Evolutionary conservation across 371 early-diverging fungal species (phyloP), one percentile per base, ranked within the genome.

Genomic region (Blastocladiella emersonii): DNA sequence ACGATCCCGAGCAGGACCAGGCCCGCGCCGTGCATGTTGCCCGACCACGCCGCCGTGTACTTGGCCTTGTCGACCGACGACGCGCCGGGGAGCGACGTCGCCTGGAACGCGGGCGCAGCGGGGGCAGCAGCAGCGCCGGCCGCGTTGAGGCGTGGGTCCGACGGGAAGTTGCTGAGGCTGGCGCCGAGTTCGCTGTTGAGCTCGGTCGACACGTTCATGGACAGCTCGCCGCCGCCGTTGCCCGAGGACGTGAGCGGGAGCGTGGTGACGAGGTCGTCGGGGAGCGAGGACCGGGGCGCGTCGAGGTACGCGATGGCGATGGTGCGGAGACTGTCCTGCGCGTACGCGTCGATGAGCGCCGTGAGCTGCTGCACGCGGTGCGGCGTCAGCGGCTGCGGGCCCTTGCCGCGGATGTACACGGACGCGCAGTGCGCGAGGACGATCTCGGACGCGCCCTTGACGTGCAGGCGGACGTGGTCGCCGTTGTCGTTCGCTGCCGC

Each of bases 391-490:
- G 34, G 25, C 59, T 17, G 27, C 3, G 30, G n/a, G 2, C 48
- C 51, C 37, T 37, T n/a, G n/a, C 57, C 65, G 27, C 51, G 55
- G 2, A 48, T 41, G 32, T 41, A 61, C 63, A 64, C 56, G 7
- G 41, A 39, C 19, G 32, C 71, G 72, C 64, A 82, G 67, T 3
- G 74, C 36, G 65, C 73, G 15, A 93, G 71, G 1, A 93, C 73
- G 30, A 90, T 75, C 68, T 92, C 94, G 39, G 87, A 80, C 7
- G 92, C 94, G 34, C 92, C 94, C 72, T 93, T 93, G 63, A 86
- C 76, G 64, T 85, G 86, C 5, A 87, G 63, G 35, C 88, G 78
- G 10, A 56, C 3, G 37, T 35, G 59, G n/a, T 7, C 7, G 6
- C 35, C 21, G 3, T 25, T 25, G 19, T 17, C 63, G 51, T 66